phyloP scores from a whole-genome alignment of 1,284 basidiomycete genomes.

The Apiotrichum veenhuisii region DNA sequence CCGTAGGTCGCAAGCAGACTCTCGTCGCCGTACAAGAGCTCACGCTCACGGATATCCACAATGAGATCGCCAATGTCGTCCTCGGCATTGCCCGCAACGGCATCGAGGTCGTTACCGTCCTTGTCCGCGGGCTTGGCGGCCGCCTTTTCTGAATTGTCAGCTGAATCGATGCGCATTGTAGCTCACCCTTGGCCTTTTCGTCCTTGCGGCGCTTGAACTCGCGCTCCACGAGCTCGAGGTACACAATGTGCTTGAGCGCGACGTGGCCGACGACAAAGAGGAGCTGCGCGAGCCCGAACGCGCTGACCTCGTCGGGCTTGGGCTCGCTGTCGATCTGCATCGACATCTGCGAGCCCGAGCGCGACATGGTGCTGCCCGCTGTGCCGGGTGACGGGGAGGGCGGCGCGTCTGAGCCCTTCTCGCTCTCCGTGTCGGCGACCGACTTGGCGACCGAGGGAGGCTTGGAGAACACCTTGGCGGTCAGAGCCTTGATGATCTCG shows the following conservation, averaged over 20 bases:
- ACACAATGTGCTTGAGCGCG: constrained; percentile 95
- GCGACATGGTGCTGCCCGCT: no score
- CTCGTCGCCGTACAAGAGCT: constrained; percentile 79
- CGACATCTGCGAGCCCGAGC: constrained; percentile 16
- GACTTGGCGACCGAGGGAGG: background rate
- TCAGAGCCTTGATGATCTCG: constrained; percentile 75
- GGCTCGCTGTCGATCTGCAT: constrained; percentile 13
- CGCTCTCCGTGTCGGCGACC: constrained; percentile 14
- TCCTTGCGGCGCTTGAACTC: constrained; percentile 97
- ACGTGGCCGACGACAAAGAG: constrained; percentile 94
- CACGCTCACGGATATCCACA: constrained; percentile 74
- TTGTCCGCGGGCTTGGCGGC: constrained; percentile 54
- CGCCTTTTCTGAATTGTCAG: constrained; percentile 49
- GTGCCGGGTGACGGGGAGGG: constrained; percentile 3
- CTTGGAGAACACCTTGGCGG: constrained; percentile 62
- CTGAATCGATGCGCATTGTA: background rate
- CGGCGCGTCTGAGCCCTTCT: constrained; percentile 8
- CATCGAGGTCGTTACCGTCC: constrained; percentile 85
- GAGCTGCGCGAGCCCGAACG: constrained; percentile 83
- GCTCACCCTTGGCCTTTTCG: constrained; percentile 69
- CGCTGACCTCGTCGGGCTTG: constrained; percentile 61
- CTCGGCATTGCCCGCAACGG: constrained; percentile 95
- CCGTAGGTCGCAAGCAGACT: constrained; percentile 83
- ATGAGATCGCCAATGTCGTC: constrained; percentile 96
- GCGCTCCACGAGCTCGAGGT: constrained; percentile 91